phyloP scores from a whole-genome alignment of 208 protist species.

The Trypanosoma theileri region DNA sequence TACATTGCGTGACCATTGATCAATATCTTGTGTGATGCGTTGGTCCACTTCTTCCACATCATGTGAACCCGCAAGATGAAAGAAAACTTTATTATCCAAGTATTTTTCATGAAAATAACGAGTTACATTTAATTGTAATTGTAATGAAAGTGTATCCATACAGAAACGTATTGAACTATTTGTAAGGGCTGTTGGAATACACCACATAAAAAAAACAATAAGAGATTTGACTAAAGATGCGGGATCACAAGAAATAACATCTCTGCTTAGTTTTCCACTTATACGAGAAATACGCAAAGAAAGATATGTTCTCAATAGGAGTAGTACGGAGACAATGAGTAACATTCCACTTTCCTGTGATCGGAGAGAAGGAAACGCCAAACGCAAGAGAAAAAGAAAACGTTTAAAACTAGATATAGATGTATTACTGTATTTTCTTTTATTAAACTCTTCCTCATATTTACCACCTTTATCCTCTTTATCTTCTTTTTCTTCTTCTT shows the following conservation, averaged over 20 bases:
- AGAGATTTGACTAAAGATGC: conserved; percentile 28
- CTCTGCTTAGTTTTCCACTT: conserved; percentile 31
- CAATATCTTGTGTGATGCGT: conserved; percentile 66
- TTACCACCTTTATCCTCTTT: neutral
- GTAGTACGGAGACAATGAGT: conserved; percentile 33
- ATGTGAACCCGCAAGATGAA: conserved; percentile 50
- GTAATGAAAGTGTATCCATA: conserved; percentile 48
- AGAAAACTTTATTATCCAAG: conserved; percentile 65
- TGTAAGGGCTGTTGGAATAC: conserved; percentile 47
- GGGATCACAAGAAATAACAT: conserved; percentile 40
- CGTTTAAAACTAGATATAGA: neutral
- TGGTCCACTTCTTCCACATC: conserved; percentile 59
- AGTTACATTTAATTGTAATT: conserved; percentile 61
- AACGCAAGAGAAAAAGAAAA: conserved; percentile 41
- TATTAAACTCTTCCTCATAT: too few species aligned
- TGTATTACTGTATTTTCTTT: too few species aligned
- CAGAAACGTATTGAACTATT: conserved; percentile 63
- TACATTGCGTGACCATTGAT: conserved; percentile 36
- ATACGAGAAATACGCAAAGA: conserved; percentile 41
- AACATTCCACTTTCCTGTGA: conserved; percentile 43
- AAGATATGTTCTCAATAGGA: conserved; percentile 46
- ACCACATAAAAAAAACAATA: conserved; percentile 36
- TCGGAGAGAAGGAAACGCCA: conserved; percentile 44
- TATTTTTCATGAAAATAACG: conserved; percentile 62
- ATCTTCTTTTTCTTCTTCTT: neutral